A percentile compares a stretch with the other conserved stretches of the same genome.
These are phyloP conservation scores for Setaria viridis DNA, from an alignment of 202 grass and related monocot genomes.

Conservation along the genomic window DNA sequence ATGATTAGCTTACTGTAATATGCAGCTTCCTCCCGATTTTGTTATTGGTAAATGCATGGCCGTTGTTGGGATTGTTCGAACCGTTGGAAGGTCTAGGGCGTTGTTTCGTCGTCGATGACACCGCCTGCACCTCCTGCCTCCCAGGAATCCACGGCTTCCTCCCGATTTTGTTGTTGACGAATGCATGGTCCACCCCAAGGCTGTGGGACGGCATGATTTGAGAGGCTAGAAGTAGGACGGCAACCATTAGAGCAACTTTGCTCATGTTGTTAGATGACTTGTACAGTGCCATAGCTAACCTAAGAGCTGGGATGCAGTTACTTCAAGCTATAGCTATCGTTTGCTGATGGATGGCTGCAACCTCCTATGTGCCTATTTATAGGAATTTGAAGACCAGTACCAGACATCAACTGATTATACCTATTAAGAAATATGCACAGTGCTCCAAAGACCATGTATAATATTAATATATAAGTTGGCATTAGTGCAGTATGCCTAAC, in stretches of 20 bases:
- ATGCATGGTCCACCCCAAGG: slow-evolving; percentile 57
- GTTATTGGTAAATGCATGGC: too few relatives aligned
- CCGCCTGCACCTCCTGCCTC: too few relatives aligned
- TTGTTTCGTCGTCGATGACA: too few relatives aligned
- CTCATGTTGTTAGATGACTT: background rate
- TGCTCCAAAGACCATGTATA: background rate
- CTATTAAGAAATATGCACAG: background rate
- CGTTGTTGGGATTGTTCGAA: too few relatives aligned
- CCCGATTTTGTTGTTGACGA: slow-evolving; percentile 47
- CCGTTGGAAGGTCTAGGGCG: too few relatives aligned
- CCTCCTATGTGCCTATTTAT: slow-evolving; percentile 36
- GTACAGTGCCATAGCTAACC: slow-evolving; percentile 35
- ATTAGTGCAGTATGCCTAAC: background rate
- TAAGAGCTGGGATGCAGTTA: background rate
- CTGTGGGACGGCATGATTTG: slow-evolving; percentile 43
- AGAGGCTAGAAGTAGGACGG: slow-evolving; percentile 36
- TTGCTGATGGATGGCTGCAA: background rate
- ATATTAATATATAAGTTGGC: background rate
- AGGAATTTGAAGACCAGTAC: background rate
- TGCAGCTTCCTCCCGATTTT: too few relatives aligned
- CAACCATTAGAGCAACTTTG: slow-evolving; percentile 1
- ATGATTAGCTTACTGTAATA: too few relatives aligned
- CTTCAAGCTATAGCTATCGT: background rate
- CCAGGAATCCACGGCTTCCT: too few relatives aligned
- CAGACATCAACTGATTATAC: background rate